These are phyloP conservation scores for Trypethelium eluteriae DNA, from an alignment of 495 filamentous ascomycete species.

Conservation along the genomic window DNA sequence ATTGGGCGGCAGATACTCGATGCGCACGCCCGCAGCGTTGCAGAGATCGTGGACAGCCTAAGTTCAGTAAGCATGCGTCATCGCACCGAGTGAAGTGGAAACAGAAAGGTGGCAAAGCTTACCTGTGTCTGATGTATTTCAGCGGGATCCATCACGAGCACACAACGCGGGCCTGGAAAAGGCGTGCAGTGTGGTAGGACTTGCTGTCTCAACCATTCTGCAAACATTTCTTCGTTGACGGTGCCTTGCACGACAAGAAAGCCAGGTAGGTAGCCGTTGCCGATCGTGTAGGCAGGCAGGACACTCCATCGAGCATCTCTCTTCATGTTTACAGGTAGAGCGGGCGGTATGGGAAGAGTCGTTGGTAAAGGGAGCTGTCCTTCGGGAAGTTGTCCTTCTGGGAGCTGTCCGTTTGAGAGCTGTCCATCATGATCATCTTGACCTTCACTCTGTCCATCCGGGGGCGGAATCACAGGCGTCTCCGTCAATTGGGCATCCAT, in stretches of 20 bases:
- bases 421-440: background rate
- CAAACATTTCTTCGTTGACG: slow-evolving; percentile 12
- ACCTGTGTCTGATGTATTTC: slow-evolving; percentile 7
- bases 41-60: slow-evolving; percentile 4
- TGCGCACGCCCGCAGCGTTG: slow-evolving; percentile 6
- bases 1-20: slow-evolving; percentile 14
- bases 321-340: background rate
- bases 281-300: slow-evolving; percentile 13
- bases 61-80: background rate
- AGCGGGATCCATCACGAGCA: slow-evolving; percentile 12
- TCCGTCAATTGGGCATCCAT: slow-evolving; percentile 4
- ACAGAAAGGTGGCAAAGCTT: background rate
- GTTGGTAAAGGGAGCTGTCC: background rate
- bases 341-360: background rate
- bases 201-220: slow-evolving; percentile 2
- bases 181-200: slow-evolving; percentile 7
- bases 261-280: slow-evolving; percentile 10
- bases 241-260: slow-evolving; percentile 11
- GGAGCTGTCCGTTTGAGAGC: background rate
- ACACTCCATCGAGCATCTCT: slow-evolving; percentile 7
- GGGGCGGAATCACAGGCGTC: background rate
- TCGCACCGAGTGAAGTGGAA: background rate
- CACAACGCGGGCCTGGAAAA: background rate
- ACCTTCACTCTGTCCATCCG: background rate
- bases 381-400: background rate